Base-by-base conservation (phyloP, 2,329 filamentous ascomycete genomes). In the Colletotrichum ledebouriae region DNA sequence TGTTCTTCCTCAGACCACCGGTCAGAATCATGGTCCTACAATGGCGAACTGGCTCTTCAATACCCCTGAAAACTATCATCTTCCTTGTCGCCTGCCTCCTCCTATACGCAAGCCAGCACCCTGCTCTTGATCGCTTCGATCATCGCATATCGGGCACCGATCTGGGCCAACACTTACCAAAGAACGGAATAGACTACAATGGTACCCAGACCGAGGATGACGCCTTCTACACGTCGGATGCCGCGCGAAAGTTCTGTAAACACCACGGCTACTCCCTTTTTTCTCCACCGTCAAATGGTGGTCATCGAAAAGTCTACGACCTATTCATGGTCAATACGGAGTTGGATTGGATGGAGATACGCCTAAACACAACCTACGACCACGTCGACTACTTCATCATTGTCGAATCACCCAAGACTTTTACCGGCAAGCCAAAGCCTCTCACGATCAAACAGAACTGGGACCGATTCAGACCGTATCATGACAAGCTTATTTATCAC, bases 361-460 rank as follows among this genome's bases (percentile, higher is more conserved):
- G 88, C 15, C 80, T 91, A 3, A 83, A 87, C 73, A 86, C 86
- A 1, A 82, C 89, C 9, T 85, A 85, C 66, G 76, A 84, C 52
- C 78, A 85, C 49, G 87, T 91, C 69, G 89, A 91, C 77, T 90
- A 89, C 76, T 91, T 90, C 72, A 80, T 91, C 73, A 83, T 91
- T 34, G 83, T 90, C 59, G 89, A 91, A 77, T 84, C 85, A 0
- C 75, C 78, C 13, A 83, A 80, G 59, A 90, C 88, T 0, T 90
- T 90, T 71, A 89, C 88, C 10, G 85, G 84, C 33, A 79, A 77
- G 2, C 77, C 81, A 15, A 91, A 91, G 77, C 82, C 85, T 2
- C 79, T 90, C 13, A 75, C 80, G 33, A 81, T 90, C 65, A 79
- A 80, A 66, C 80, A 86, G n/a, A 86, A 86, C 75, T 84, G 87